phyloP scores from a whole-genome alignment of 257 asterid genomes.

The Cynanchum wilfordii region DNA sequence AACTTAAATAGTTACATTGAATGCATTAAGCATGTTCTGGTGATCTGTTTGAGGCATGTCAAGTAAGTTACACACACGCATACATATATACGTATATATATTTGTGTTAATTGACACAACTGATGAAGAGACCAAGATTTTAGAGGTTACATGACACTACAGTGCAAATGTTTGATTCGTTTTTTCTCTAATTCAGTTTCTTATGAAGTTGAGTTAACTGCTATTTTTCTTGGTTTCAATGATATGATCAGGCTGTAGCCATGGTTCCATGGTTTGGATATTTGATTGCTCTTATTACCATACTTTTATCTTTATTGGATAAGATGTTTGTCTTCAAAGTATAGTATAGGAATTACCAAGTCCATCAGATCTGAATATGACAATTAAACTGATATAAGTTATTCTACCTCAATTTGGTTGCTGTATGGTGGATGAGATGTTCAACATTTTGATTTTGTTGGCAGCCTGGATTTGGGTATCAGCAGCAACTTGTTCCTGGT shows the following conservation, averaged over 20 bases:
- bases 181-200: background rate
- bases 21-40: background rate
- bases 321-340: background rate
- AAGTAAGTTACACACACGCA: too few relatives aligned
- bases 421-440: background rate
- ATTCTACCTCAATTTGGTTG: background rate
- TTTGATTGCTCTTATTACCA: background rate
- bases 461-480: constrained; percentile 98
- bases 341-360: background rate
- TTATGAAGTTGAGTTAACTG: background rate
- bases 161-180: background rate
- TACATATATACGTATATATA: too few relatives aligned
- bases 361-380: background rate
- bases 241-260: background rate
- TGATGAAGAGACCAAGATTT: too few relatives aligned
- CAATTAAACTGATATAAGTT: background rate
- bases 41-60: background rate
- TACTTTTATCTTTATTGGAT: background rate
- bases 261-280: background rate
- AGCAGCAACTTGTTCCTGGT: constrained; percentile 96
- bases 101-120: too few relatives aligned
- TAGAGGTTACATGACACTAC: too few relatives aligned
- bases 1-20: background rate
- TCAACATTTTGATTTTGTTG: background rate
- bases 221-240: background rate